Evolutionary conservation across 2,329 filamentous ascomycete species (phyloP), one percentile per base, ranked within the genome.

Genomic region (Colletotrichum eleusines): DNA sequence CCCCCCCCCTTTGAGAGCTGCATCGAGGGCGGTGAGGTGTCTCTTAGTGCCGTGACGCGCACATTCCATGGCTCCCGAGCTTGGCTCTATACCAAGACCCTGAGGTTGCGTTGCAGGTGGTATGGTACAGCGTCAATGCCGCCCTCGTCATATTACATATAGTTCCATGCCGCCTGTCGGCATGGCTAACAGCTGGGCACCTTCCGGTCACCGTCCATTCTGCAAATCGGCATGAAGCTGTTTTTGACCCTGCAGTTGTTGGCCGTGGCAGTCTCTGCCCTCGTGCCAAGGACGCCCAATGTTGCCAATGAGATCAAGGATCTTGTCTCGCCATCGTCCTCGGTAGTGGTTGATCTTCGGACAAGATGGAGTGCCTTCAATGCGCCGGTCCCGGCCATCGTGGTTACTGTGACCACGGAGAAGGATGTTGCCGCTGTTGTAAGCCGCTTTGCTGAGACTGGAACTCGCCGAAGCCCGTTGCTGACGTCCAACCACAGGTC

Each of bases 351-450:
- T n/a, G 23, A 66, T 16, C 23, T 66, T 38, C 63, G 63, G 5
- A 33, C 48, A 26, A 53, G 64, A 63, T 67, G 64, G 64, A 67
- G 64, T 44, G 31, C 20, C 11, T 67, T 53, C 28, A 44, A 67
- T 23, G 59, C 64, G n/a, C 67, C 67, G 2, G 48, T 38, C 4
- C 35, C 50, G 23, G 46, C 55, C 4, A 38, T 58, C 40, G 57
- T 67, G 28, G 67, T 71, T 12, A 66, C 62, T 5, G 62, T 66
- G 4, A 58, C 63, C 3, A 44, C 46, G 1, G 67, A 71, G 33
- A 38, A 33, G 14, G 67, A 71, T 23, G 63, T 71, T n/a, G 63
- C 44, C 7, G 40, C 44, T 12, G 62, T 62, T 1, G 67, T 71
- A 50, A 31, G 67, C 55, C 23, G 28, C 50, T 9, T 12, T 16